Evolutionary conservation across 768 basidiomycete species (phyloP).

Genomic region (Chalciporus pseudorubinellus): DNA sequence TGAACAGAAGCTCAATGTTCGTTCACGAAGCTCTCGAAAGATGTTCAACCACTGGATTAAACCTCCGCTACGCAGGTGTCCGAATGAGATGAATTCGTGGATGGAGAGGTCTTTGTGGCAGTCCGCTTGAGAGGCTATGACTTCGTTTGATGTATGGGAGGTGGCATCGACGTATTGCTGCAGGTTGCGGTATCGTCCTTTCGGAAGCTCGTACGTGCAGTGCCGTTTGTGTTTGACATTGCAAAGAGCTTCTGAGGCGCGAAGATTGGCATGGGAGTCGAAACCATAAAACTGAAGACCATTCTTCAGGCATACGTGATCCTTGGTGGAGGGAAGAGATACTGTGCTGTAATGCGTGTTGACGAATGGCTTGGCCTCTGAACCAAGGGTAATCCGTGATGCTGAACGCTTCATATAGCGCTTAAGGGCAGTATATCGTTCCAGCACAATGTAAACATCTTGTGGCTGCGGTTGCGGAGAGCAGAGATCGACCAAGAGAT

Average conservation of each 20-base stretch:
- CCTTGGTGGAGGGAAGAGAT: no score
- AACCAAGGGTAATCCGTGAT: no score
- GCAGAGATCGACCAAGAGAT: constrained; percentile 39
- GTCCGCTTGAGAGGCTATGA: constrained; percentile 40
- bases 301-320: no score
- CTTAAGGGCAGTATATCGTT: no score
- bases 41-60: constrained; percentile 53
- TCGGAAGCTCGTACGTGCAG: constrained; percentile 35
- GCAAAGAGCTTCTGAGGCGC: constrained; percentile 15
- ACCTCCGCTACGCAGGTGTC: constrained; percentile 43
- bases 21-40: constrained; percentile 41
- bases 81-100: constrained; percentile 48
- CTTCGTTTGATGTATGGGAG: constrained; percentile 41
- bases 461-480: no score
- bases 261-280: constrained; percentile 19
- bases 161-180: constrained; percentile 37
- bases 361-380: no score
- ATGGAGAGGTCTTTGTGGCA: constrained; percentile 41
- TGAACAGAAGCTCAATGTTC: constrained; percentile 37
- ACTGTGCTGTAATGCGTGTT: no score
- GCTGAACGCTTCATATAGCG: no score
- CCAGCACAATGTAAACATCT: no score
- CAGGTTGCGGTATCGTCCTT: constrained; percentile 34
- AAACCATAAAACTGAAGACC: constrained; percentile 32
- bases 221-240: constrained; percentile 10